These are phyloP conservation scores for Rubia tinctorum DNA, from an alignment of 305 asterid genomes.

Conservation along the genomic window DNA sequence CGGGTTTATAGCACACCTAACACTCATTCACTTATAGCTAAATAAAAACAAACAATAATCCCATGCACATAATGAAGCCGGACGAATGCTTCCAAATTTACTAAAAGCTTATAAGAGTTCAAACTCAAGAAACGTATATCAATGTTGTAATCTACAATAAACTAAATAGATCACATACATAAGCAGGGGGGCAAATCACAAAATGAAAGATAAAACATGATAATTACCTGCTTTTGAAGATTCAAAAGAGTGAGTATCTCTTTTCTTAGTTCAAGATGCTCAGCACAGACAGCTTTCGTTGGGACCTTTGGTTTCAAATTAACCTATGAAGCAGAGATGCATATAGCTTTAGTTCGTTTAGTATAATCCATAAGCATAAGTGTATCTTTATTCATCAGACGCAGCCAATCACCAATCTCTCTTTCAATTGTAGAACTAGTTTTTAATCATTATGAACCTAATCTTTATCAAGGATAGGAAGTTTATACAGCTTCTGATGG, in stretches of 20 bases:
- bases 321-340: slow-evolving; percentile 45
- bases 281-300: slow-evolving; percentile 84
- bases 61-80: not conserved
- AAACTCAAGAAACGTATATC: not conserved
- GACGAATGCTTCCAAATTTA: not conserved
- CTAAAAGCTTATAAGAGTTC: not conserved
- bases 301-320: slow-evolving; percentile 97
- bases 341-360: not conserved
- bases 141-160: not conserved
- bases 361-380: not conserved
- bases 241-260: slow-evolving; percentile 85
- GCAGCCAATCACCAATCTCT: not conserved
- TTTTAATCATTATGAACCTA: not conserved
- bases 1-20: not conserved
- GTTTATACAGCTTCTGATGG: not conserved
- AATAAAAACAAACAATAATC: not conserved
- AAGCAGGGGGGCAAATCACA: not conserved
- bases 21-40: not conserved
- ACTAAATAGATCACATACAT: not conserved
- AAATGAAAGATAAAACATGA: not conserved
- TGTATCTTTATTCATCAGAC: not conserved
- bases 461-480: not conserved
- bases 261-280: slow-evolving; percentile 97
- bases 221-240: slow-evolving; percentile 85
- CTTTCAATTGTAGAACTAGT: not conserved